Base-by-base conservation (phyloP, 306 rosid genomes). In the Argentina anserina region DNA sequence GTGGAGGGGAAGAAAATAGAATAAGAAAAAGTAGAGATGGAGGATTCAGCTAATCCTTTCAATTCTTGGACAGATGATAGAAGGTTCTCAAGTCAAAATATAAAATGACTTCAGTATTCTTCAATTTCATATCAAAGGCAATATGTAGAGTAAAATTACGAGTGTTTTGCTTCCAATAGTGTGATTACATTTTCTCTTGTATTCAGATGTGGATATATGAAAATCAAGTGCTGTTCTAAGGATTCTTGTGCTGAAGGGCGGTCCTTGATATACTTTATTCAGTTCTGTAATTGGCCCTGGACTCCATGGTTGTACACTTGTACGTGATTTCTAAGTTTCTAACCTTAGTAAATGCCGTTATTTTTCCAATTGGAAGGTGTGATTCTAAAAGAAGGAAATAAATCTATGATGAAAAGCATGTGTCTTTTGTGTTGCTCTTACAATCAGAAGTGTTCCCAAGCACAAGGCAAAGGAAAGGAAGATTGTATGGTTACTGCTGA, bases 371-470 rank as follows among this genome's bases (percentile, higher is more conserved):
- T 9, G 3, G 59, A 9, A 21, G 3, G 33, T 29, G 25, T 3
- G 50, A 53, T 37, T 28, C 75, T 25, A 23, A 71, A 71, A 70
- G 9, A 70, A 39, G 75, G 26, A 53, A 55, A 55, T 15, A 7
- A 11, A 26, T 25, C 23, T 53, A 15, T 53, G 25, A 8, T 70
- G 65, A 26, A 37, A 69, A 21, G 17, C 64, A 34, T 36, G 3
- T 56, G 18, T 3, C 15, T 9, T 33, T 69, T 33, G 4, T 13
- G 47, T 34, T 33, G 37, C 18, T 37, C 49, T 36, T 53, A 3
- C n/a, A 65, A 74, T 52, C 56, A 28, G 3, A 49, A 64, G 66
- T 67, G 67, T 42, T 52, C 65, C 77, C 15, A 66, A 49, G 67
- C 64, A 36, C 26, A 23, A 50, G 67, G 49, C 75, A 17, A 17